phyloP scores from a whole-genome alignment of 768 basidiomycete genomes.

The Fomitopsis serialis region DNA sequence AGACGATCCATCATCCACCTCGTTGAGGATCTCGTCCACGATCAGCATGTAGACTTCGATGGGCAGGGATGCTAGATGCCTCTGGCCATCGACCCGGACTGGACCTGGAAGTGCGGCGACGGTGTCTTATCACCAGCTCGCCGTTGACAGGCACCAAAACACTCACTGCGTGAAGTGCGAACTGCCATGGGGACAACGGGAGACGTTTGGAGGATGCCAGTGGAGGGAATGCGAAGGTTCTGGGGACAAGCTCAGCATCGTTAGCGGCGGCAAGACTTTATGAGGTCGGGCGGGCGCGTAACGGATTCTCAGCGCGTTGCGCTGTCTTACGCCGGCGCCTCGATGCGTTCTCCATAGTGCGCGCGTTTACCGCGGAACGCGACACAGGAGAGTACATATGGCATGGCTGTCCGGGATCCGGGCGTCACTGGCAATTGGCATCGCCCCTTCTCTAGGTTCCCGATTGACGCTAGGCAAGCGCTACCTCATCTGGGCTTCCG shows the following conservation, averaged over 20 bases:
- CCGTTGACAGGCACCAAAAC: background rate
- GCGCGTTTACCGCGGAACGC: background rate
- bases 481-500: background rate
- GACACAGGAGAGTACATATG: background rate
- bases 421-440: background rate
- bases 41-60: slow-evolving; percentile 7
- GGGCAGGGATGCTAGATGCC: background rate
- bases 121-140: background rate
- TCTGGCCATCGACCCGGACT: background rate
- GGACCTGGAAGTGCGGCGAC: background rate
- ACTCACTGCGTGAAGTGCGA: background rate
- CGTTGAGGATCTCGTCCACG: background rate
- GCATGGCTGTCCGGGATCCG: background rate
- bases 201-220: background rate
- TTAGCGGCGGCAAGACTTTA: background rate
- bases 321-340: background rate
- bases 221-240: background rate
- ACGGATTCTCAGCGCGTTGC: background rate
- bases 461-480: background rate
- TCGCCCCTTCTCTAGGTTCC: background rate
- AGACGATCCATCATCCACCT: background rate
- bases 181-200: background rate
- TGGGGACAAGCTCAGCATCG: background rate
- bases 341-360: background rate
- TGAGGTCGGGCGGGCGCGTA: slow-evolving; percentile 3